A percentile compares a stretch with the other conserved stretches of the same genome.
phyloP scores from a whole-genome alignment of 1,139 yeast genomes.

The Saccharomyces uvarum region DNA sequence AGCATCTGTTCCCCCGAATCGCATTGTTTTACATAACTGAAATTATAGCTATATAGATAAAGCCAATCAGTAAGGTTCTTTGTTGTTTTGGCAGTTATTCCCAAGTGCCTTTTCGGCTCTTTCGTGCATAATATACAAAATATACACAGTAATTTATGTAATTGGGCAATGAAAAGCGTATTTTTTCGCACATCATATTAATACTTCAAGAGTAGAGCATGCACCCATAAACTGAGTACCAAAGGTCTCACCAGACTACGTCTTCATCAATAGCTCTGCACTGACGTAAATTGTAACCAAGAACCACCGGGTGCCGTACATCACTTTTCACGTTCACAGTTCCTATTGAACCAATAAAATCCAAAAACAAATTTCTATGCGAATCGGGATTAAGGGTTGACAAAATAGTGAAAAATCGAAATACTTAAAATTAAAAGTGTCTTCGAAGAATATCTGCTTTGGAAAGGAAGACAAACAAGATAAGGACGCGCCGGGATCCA shows the following conservation, averaged over 20 bases:
- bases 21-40: too few relatives aligned
- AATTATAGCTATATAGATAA: too few relatives aligned
- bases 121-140: too few relatives aligned
- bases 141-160: too few relatives aligned
- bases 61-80: too few relatives aligned
- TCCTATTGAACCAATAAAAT: neutral
- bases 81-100: too few relatives aligned
- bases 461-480: neutral
- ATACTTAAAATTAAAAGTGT: neutral
- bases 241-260: neutral
- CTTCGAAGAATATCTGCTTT: neutral
- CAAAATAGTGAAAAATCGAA: neutral
- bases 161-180: conserved; percentile 3
- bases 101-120: too few relatives aligned
- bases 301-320: neutral
- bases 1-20: too few relatives aligned
- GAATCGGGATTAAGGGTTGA: conserved; percentile 1
- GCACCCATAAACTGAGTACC: too few relatives aligned
- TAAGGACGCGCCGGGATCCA: neutral
- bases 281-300: too few relatives aligned
- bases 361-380: neutral
- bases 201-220: too few relatives aligned
- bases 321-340: neutral
- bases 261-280: neutral
- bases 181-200: too few relatives aligned